Evolutionary conservation across 768 basidiomycete genomes (phyloP).

Genomic region (Auricularia sp.): DNA sequence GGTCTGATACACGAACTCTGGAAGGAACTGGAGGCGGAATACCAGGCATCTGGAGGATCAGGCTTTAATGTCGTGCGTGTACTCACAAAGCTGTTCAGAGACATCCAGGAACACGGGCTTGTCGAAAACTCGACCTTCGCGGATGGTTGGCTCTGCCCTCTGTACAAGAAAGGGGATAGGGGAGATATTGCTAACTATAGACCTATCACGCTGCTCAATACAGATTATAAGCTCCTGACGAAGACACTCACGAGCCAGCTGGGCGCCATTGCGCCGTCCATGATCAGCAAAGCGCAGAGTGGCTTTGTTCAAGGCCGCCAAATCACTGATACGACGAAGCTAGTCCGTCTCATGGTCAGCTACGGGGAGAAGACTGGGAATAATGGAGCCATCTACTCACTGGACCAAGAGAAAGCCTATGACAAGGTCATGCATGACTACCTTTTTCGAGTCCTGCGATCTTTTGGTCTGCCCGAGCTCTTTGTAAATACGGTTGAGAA

Average conservation of each 20-base stretch:
- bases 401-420: no score
- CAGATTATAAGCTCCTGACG: conserved; percentile 25
- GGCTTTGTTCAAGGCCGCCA: conserved; percentile 27
- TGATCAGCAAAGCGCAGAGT: conserved; percentile 28
- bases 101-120: conserved; percentile 26
- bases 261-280: not conserved
- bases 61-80: not conserved
- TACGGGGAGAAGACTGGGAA: no score
- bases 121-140: conserved; percentile 12
- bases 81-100: conserved; percentile 34
- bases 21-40: not conserved
- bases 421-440: no score
- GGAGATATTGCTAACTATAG: not conserved
- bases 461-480: no score
- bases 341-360: no score
- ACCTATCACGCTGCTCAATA: conserved; percentile 15
- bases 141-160: conserved; percentile 25
- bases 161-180: conserved; percentile 26
- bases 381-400: no score
- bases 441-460: no score
- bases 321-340: conserved; percentile 24
- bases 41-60: not conserved
- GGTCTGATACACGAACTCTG: not conserved
- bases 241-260: conserved; percentile 17
- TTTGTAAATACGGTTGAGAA: conserved; percentile 18